phyloP scores from a whole-genome alignment of 352 stramenopile species.

The Phytophthora chlamydospora region DNA sequence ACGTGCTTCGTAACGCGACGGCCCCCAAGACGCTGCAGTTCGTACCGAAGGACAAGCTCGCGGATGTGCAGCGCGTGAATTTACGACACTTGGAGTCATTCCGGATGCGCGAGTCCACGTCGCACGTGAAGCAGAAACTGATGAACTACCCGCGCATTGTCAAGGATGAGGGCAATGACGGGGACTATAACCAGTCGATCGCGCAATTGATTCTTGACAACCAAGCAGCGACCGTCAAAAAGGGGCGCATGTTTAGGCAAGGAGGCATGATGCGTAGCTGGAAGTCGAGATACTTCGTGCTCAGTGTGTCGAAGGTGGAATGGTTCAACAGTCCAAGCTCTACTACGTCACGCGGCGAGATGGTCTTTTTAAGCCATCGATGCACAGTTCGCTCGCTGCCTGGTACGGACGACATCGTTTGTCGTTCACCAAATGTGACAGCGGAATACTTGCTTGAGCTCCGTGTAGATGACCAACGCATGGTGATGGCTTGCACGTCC shows the following conservation, averaged over 20 bases:
- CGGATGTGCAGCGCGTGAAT: constrained; percentile 83
- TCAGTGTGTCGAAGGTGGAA: constrained; percentile 88
- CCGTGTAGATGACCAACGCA: constrained; percentile 71
- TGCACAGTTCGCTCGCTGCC: constrained; percentile 80
- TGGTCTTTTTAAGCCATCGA: constrained; percentile 80
- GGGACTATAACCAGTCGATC: constrained; percentile 81
- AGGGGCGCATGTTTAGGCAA: constrained; percentile 89
- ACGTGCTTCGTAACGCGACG: constrained; percentile 67
- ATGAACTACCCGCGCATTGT: constrained; percentile 75
- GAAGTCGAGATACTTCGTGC: constrained; percentile 89
- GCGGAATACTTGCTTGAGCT: constrained; percentile 78
- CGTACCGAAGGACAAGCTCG: constrained; percentile 85
- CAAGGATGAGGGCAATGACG: constrained; percentile 79
- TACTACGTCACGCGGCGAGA: constrained; percentile 72
- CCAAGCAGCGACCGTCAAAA: constrained; percentile 87
- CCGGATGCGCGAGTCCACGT: constrained; percentile 63
- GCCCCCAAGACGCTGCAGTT: constrained; percentile 84
- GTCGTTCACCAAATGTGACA: constrained; percentile 69
- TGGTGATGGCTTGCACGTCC: constrained; percentile 87
- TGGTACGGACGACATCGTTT: constrained; percentile 67
- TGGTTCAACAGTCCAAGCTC: constrained; percentile 87
- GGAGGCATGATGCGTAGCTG: constrained; percentile 82
- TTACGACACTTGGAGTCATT: constrained; percentile 83
- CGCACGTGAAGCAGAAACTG: constrained; percentile 67
- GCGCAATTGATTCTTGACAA: constrained; percentile 86